phyloP scores from a whole-genome alignment of 2,329 filamentous ascomycete species.

The Fusarium burgessii region DNA sequence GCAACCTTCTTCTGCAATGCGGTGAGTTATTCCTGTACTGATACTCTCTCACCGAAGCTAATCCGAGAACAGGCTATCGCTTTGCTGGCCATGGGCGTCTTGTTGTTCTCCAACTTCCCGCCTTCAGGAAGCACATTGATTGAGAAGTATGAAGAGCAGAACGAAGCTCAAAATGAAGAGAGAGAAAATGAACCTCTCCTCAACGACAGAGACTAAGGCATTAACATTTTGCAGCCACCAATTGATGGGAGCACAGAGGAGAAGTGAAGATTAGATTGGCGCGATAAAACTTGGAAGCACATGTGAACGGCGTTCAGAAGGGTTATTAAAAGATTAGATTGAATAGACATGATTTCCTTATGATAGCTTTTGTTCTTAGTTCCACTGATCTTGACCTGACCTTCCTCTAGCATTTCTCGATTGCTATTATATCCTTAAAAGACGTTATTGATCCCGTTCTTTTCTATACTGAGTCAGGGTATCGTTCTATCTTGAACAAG shows the following conservation, averaged over 20 bases:
- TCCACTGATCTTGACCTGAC: too few relatives aligned
- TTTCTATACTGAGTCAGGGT: too few relatives aligned
- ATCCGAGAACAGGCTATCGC: slow-evolving; percentile 60
- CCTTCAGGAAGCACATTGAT: slow-evolving; percentile 53
- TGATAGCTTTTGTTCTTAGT: too few relatives aligned
- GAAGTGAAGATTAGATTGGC: too few relatives aligned
- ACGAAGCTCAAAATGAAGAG: background rate
- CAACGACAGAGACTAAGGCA: background rate
- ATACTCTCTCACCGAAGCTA: too few relatives aligned
- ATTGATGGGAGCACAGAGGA: too few relatives aligned
- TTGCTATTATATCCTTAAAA: too few relatives aligned
- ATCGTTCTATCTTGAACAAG: too few relatives aligned
- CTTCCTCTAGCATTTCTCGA: too few relatives aligned
- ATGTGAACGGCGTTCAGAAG: background rate
- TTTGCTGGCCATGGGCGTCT: slow-evolving; percentile 56
- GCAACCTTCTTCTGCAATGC: slow-evolving; percentile 77
- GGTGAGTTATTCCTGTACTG: too few relatives aligned
- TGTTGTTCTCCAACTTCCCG: slow-evolving; percentile 59
- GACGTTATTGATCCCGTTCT: too few relatives aligned
- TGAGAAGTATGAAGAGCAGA: slow-evolving; percentile 39
- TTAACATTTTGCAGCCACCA: too few relatives aligned
- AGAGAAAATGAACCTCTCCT: slow-evolving; percentile 10
- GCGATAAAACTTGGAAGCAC: background rate
- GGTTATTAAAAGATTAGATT: background rate
- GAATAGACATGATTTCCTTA: background rate